A percentile compares a stretch with the other conserved stretches of the same genome.
phyloP scores from a whole-genome alignment of 371 early-diverging fungal genomes.

The Parasitella parasitica region DNA sequence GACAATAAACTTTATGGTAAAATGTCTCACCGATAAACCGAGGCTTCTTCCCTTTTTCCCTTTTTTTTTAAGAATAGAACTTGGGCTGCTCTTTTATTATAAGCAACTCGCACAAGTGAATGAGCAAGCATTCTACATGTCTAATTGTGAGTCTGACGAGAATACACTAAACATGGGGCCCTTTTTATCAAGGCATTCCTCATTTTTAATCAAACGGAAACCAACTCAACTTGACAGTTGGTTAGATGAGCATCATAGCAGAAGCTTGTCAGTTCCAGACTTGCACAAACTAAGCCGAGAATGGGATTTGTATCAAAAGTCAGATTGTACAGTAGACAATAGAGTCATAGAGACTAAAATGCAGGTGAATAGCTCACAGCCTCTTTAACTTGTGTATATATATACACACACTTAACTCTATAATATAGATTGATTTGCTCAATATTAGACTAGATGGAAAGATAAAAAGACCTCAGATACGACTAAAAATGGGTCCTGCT shows the following conservation, averaged over 20 bases:
- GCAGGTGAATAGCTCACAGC: slow-evolving; percentile 36
- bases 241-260: neutral
- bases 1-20: neutral
- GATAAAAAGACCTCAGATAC: slow-evolving; percentile 31
- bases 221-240: neutral
- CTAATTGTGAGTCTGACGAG: neutral
- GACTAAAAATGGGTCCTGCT: slow-evolving; percentile 38
- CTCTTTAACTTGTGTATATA: too few species aligned
- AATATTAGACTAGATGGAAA: slow-evolving; percentile 34
- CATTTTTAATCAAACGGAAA: neutral
- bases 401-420: neutral
- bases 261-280: slow-evolving; percentile 39
- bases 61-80: too few species aligned
- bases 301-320: slow-evolving; percentile 24
- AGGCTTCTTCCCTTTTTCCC: too few species aligned
- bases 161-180: neutral
- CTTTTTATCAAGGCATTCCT: neutral
- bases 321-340: slow-evolving; percentile 15
- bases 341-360: slow-evolving; percentile 11
- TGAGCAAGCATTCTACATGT: neutral
- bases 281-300: slow-evolving; percentile 29
- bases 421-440: slow-evolving; percentile 35
- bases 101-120: neutral
- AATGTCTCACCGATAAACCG: neutral
- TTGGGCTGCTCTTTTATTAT: too few species aligned